Evolutionary conservation across 139 green algal species (phyloP).

Genomic region (Chlamydomonas sphaeroides): DNA sequence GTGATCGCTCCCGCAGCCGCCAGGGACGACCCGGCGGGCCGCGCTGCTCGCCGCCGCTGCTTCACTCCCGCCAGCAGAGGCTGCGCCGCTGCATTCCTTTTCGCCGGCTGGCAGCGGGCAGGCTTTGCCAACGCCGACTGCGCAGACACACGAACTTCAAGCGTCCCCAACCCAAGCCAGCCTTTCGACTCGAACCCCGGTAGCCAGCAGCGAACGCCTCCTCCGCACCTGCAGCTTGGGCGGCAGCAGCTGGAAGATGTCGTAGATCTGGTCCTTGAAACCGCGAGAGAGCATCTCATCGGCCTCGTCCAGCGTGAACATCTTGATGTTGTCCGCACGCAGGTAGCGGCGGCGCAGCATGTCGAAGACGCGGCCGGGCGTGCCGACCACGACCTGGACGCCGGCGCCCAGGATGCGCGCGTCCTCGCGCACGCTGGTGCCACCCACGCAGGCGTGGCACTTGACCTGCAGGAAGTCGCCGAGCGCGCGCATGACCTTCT

Average conservation of each 20-base stretch:
- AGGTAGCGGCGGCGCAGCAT: constrained; percentile 97
- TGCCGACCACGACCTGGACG: constrained; percentile 96
- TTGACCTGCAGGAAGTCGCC: constrained; percentile 97
- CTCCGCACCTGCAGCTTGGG: constrained; percentile 94
- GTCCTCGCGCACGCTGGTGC: constrained; percentile 97
- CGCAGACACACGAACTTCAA: too few species aligned
- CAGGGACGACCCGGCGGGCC: too few species aligned
- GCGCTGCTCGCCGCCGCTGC: too few species aligned
- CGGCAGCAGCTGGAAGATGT: constrained; percentile 99
- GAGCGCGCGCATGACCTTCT: constrained; percentile 99
- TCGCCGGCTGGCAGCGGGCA: too few species aligned
- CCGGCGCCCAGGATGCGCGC: constrained; percentile 89
- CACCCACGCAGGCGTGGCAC: constrained; percentile 99
- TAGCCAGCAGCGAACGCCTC: neutral
- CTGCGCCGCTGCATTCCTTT: too few species aligned
- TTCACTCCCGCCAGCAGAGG: too few species aligned
- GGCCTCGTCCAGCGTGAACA: constrained; percentile 98
- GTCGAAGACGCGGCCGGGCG: constrained; percentile 98
- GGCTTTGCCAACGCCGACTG: too few species aligned
- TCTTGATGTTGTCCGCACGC: constrained; percentile 87
- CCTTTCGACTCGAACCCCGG: too few species aligned
- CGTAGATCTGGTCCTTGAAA: constrained; percentile 99
- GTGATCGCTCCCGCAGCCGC: too few species aligned
- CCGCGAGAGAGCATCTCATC: constrained; percentile 99
- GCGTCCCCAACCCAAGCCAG: too few species aligned